Percentiles rank a stretch among this genome's conserved stretches.
Conservation (phyloP, 306 rosid species). For the Quercus variabilis region DNA sequence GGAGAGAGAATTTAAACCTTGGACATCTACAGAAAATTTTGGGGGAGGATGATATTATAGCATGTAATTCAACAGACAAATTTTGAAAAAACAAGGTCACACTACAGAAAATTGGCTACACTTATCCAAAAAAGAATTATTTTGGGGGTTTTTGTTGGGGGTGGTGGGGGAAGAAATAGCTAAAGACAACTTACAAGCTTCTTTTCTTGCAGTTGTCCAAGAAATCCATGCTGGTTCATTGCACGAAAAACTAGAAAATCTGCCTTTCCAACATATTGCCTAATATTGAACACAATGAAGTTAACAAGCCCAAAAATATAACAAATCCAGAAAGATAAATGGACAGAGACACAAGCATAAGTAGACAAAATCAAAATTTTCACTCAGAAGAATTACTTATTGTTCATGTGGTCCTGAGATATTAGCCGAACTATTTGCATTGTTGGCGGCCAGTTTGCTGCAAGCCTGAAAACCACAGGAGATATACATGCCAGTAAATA, state of each 20-base stretch:
- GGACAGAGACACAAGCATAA: background rate
- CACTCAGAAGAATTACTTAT: slow-evolving; percentile 53
- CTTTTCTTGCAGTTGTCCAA: slow-evolving; percentile 92
- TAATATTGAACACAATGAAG: slow-evolving; percentile 32
- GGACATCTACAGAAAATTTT: no score
- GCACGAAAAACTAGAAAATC: slow-evolving; percentile 96
- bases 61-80: no score
- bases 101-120: no score
- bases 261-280: slow-evolving; percentile 97
- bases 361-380: slow-evolving; percentile 8
- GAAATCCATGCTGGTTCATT: slow-evolving; percentile 90
- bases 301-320: slow-evolving; percentile 5
- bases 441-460: slow-evolving; percentile 91
- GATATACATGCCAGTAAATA: slow-evolving; percentile 9
- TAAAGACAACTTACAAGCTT: slow-evolving; percentile 65
- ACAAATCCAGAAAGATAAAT: slow-evolving; percentile 6
- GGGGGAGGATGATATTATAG: no score
- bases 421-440: slow-evolving; percentile 95
- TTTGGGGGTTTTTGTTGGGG: no score
- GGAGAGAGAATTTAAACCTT: no score
- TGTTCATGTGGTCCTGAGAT: slow-evolving; percentile 97
- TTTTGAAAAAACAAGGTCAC: no score
- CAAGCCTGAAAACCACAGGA: slow-evolving; percentile 66
- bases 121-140: no score
- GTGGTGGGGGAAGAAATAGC: background rate